Percentiles rank a stretch among this genome's conserved stretches.
Conservation (phyloP, 192 early-diverging fungal genomes). For the Coemansia sp. region DNA sequence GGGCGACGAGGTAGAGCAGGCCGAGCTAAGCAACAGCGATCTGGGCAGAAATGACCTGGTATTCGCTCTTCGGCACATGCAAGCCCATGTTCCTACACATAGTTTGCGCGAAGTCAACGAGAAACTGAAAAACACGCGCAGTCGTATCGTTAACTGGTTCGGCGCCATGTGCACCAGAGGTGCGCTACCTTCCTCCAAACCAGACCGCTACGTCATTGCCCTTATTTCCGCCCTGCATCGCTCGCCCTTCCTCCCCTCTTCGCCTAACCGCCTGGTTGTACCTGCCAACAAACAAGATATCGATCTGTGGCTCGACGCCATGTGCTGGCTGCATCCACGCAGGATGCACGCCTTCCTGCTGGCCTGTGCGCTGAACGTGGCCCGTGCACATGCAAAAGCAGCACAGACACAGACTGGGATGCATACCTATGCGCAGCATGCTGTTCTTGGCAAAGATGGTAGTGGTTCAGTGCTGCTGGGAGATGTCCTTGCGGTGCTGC, state of each 20-base stretch:
- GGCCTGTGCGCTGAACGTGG: neutral
- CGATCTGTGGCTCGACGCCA: constrained; percentile 39
- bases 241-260: constrained; percentile 15
- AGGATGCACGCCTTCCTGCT: constrained; percentile 38
- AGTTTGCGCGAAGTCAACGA: constrained; percentile 36
- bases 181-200: constrained; percentile 18
- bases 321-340: constrained; percentile 41
- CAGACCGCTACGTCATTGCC: constrained; percentile 32
- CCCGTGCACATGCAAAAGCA: neutral
- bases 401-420: no score
- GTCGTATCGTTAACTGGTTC: constrained; percentile 41
- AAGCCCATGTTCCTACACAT: constrained; percentile 17
- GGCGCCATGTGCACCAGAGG: constrained; percentile 32
- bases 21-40: no score
- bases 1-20: constrained; percentile 28
- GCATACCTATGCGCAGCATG: neutral
- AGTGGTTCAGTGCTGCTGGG: neutral
- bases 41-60: constrained; percentile 29
- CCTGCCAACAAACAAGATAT: constrained; percentile 37
- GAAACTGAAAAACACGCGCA: constrained; percentile 44
- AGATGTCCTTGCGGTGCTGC: neutral
- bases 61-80: constrained; percentile 30
- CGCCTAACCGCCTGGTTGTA: constrained; percentile 6
- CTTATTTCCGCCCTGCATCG: constrained; percentile 18
- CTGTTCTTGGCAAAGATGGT: neutral